A percentile compares a stretch with the other conserved stretches of the same genome.
Evolutionary conservation across 164 flowering plant species (phyloP).

Genomic region (Tetracentron sinense): DNA sequence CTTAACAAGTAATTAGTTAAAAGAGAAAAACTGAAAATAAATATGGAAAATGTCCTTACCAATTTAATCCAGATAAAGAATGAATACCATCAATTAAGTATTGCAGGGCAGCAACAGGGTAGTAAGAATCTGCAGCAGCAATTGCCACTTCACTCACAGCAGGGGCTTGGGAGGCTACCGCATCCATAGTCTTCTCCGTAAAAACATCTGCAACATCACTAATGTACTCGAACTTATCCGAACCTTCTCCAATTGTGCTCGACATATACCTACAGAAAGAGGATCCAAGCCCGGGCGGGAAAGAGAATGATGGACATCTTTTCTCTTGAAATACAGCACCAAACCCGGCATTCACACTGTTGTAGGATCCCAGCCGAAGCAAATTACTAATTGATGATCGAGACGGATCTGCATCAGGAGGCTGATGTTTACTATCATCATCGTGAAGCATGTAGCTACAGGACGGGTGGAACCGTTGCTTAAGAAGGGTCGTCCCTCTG

Average conservation of each 20-base stretch:
- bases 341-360: slow-evolving; percentile 19
- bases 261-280: slow-evolving; percentile 46
- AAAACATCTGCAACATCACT: slow-evolving; percentile 54
- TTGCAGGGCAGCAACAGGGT: slow-evolving; percentile 74
- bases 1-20: background rate
- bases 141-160: slow-evolving; percentile 71
- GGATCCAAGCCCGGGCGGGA: slow-evolving; percentile 20
- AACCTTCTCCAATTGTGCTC: slow-evolving; percentile 43
- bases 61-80: slow-evolving; percentile 57
- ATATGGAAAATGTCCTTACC: slow-evolving; percentile 38
- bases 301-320: slow-evolving; percentile 14
- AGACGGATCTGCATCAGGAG: slow-evolving; percentile 13
- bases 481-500: slow-evolving; percentile 31
- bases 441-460: slow-evolving; percentile 34
- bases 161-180: slow-evolving; percentile 44
- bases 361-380: slow-evolving; percentile 16
- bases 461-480: slow-evolving; percentile 39
- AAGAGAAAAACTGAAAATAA: background rate
- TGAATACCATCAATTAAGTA: slow-evolving; percentile 74
- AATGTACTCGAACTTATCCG: slow-evolving; percentile 42
- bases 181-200: slow-evolving; percentile 41
- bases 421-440: slow-evolving; percentile 25
- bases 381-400: slow-evolving; percentile 8
- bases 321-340: slow-evolving; percentile 25
- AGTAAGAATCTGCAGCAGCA: slow-evolving; percentile 82